A percentile compares a stretch with the other conserved stretches of the same genome.
phyloP scores from a whole-genome alignment of 768 basidiomycete genomes.

The Rhodotorula taiwanensis region DNA sequence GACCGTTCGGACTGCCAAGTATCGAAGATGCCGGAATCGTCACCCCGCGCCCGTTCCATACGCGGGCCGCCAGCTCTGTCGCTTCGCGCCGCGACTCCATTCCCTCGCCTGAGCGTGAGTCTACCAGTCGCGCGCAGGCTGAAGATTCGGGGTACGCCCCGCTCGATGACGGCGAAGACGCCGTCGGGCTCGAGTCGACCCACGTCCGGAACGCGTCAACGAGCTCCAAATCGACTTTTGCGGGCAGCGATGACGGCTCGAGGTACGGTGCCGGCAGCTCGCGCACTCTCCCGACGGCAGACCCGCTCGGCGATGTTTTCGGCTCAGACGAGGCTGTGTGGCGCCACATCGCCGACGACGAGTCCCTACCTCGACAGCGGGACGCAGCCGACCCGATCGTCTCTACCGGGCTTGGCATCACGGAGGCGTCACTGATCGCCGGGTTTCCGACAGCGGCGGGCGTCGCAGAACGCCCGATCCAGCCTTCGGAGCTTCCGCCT shows the following conservation, averaged over 20 bases:
- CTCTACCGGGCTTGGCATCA: slow-evolving; percentile 35
- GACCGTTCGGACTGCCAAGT: no score
- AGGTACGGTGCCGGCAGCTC: not conserved
- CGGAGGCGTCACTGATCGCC: slow-evolving; percentile 10
- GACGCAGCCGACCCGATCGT: slow-evolving; percentile 21
- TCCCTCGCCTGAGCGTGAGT: slow-evolving; percentile 2
- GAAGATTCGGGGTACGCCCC: not conserved
- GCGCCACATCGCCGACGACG: slow-evolving; percentile 16
- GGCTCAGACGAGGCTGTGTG: slow-evolving; percentile 36
- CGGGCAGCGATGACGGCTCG: slow-evolving; percentile 4
- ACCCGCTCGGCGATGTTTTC: slow-evolving; percentile 39
- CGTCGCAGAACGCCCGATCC: slow-evolving; percentile 8
- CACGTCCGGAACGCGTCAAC: no score
- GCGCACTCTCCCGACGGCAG: not conserved
- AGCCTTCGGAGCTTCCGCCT: slow-evolving; percentile 7
- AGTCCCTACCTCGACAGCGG: not conserved
- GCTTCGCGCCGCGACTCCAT: slow-evolving; percentile 3
- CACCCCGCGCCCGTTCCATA: not conserved
- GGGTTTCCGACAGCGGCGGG: not conserved
- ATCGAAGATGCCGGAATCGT: no score
- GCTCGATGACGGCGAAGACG: not conserved
- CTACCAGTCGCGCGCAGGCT: no score
- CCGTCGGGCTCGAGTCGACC: no score
- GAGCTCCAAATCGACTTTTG: no score
- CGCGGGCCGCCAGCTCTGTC: not conserved